Base-by-base conservation (phyloP, 495 filamentous ascomycete genomes). In the Neurospora cerealis region DNA sequence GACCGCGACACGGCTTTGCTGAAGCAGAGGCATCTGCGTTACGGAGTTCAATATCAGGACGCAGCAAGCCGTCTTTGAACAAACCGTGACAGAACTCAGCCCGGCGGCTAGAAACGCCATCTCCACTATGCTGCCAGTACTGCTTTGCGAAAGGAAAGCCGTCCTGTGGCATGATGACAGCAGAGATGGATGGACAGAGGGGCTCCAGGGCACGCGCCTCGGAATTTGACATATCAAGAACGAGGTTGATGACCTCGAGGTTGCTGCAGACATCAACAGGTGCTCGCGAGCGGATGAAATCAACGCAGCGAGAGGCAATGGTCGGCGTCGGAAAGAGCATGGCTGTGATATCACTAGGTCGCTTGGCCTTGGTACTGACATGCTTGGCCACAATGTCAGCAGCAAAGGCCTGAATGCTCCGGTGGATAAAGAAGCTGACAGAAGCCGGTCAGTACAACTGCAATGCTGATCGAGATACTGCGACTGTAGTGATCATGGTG, bases 121-220 rank as follows among this genome's bases (percentile, higher is more conserved):
- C 94, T n/a, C 96, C 96, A 8, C 93, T 90, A 80, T 99, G 96
- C 76, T 98, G 96, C 96, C 96, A 99, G 78, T 95, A 97, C 75
- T 91, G 87, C 79, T 98, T 99, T 8, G 95, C 92, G 75, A 91
- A 82, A 8, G 88, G 79, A 71, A 89, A 91, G 36, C 88, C 81
- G 32, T 90, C 87, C 48, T 87, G 83, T 2, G 91, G 88, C 77
- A 90, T 94, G 62, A 98, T 77, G 10, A 97, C 89, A 54, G 90
- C 90, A 4, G 89, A 93, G 21, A 97, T 81, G 4, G 83, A 76
- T 9, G 87, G 85, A 28, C 69, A 79, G 34, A 81, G 76, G 48
- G 80, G 82, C 76, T 77, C 80, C 34, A 83, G 78, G 24, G 81
- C 76, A n/a, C 84, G 82, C 10, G 91, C 86, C n/a, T 81, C 76